A percentile compares a stretch with the other conserved stretches of the same genome.
Evolutionary conservation across 2,329 filamentous ascomycete species (phyloP).

Genomic region (Epichloe baconii): DNA sequence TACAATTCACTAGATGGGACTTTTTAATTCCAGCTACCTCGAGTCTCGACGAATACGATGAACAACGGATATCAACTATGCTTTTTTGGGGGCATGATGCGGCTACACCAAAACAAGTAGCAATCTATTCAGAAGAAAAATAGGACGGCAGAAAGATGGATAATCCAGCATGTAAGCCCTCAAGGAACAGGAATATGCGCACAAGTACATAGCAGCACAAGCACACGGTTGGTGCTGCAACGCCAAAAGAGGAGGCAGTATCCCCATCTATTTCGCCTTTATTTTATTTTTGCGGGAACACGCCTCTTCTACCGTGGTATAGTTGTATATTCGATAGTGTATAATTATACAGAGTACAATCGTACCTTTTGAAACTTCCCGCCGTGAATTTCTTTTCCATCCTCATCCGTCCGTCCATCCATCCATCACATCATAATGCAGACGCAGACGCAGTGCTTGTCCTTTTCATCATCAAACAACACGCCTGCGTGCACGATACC

Average conservation of each 20-base stretch:
- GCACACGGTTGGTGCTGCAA: too few relatives aligned
- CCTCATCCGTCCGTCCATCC: too few relatives aligned
- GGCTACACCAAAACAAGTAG: neutral
- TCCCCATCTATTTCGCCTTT: too few relatives aligned
- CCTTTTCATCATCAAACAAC: too few relatives aligned
- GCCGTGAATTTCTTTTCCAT: neutral
- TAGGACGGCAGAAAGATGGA: too few relatives aligned
- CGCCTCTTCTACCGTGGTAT: constrained; percentile 5
- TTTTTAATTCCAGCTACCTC: too few relatives aligned
- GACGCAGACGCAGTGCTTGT: too few relatives aligned
- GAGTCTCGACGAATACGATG: neutral
- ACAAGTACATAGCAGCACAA: neutral
- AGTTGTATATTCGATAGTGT: constrained; percentile 13
- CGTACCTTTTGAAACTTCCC: neutral
- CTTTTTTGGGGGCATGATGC: neutral
- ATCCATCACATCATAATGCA: too few relatives aligned
- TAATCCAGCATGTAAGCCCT: too few relatives aligned
- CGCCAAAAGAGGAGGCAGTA: too few relatives aligned
- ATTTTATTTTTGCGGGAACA: neutral
- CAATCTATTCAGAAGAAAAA: neutral
- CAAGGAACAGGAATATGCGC: neutral
- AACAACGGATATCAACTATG: too few relatives aligned
- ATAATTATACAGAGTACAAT: constrained; percentile 10
- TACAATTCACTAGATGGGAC: neutral
- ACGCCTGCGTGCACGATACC: too few relatives aligned